Percentiles rank a stretch among this genome's conserved stretches.
Conservation (phyloP, 164 flowering plant species). For the Aristolochia fimbriata region DNA sequence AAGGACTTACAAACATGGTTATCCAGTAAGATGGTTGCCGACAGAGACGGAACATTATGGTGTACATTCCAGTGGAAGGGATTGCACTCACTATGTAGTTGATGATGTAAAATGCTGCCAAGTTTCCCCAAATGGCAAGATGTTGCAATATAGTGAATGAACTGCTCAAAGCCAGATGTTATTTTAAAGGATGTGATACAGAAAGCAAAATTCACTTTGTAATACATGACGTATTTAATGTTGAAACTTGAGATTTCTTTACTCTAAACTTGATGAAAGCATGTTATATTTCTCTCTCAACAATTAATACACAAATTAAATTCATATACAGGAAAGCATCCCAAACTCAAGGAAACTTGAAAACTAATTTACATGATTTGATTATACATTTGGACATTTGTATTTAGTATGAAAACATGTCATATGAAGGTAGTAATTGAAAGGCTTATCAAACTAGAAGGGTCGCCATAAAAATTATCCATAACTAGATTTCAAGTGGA, state of each 20-base stretch:
- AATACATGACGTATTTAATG: not conserved
- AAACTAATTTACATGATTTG: too few relatives aligned
- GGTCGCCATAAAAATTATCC: not conserved
- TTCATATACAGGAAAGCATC: too few relatives aligned
- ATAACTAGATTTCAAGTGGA: too few relatives aligned
- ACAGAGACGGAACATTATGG: constrained; percentile 90
- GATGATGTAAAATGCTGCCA: constrained; percentile 69
- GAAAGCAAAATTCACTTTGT: not conserved
- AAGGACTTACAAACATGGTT: constrained; percentile 70
- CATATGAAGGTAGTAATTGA: too few relatives aligned
- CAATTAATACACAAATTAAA: too few relatives aligned
- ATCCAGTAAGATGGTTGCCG: constrained; percentile 86
- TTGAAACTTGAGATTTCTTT: too few relatives aligned
- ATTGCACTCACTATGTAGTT: constrained; percentile 73
- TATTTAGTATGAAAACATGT: too few relatives aligned
- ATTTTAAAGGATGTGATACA: not conserved
- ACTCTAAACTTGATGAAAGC: too few relatives aligned
- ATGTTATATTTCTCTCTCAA: too few relatives aligned
- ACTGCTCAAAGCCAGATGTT: constrained; percentile 29
- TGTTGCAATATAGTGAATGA: constrained; percentile 88
- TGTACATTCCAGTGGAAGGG: constrained; percentile 90
- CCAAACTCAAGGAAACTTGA: too few relatives aligned
- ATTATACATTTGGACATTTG: too few relatives aligned
- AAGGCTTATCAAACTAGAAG: too few relatives aligned
- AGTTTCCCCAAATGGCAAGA: constrained; percentile 92